Conservation (phyloP, 371 early-diverging fungal species). For the Coemansia sp. region DNA sequence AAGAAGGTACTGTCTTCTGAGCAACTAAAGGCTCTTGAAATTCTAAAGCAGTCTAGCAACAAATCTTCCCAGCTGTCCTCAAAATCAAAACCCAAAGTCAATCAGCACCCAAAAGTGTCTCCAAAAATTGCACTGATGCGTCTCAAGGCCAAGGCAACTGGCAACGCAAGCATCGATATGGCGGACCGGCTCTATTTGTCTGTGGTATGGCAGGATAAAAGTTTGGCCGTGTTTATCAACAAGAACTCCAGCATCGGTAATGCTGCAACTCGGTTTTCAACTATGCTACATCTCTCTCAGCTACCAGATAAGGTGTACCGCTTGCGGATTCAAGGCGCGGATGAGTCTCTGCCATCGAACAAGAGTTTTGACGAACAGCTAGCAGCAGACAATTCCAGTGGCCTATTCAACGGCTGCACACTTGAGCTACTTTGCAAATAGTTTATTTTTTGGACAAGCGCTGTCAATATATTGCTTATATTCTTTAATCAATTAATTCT, state of each 20-base stretch:
- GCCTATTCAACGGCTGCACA: slow-evolving; percentile 35
- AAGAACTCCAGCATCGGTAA: slow-evolving; percentile 24
- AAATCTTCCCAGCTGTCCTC: background rate
- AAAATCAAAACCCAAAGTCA: background rate
- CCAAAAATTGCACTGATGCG: slow-evolving; percentile 47
- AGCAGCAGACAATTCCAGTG: background rate
- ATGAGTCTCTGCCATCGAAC: slow-evolving; percentile 23
- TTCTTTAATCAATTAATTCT: too few relatives aligned
- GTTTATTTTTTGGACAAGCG: too few relatives aligned
- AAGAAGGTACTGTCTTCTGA: slow-evolving; percentile 28
- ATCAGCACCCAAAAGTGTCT: background rate
- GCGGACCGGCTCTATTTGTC: slow-evolving; percentile 32
- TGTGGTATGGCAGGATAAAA: slow-evolving; percentile 13
- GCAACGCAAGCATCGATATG: slow-evolving; percentile 33
- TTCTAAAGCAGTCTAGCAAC: slow-evolving; percentile 5
- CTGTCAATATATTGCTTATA: too few relatives aligned
- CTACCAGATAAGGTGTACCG: slow-evolving; percentile 19
- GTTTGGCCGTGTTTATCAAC: slow-evolving; percentile 26
- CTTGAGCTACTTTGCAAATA: slow-evolving; percentile 15
- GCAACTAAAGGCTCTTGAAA: slow-evolving; percentile 22
- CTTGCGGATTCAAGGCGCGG: slow-evolving; percentile 4
- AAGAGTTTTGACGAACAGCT: slow-evolving; percentile 11
- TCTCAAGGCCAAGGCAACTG: slow-evolving; percentile 42
- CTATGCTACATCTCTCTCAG: slow-evolving; percentile 17
- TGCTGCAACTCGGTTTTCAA: slow-evolving; percentile 29